phyloP scores from a whole-genome alignment of 306 rosid species.

The Vachellia pachyceras region DNA sequence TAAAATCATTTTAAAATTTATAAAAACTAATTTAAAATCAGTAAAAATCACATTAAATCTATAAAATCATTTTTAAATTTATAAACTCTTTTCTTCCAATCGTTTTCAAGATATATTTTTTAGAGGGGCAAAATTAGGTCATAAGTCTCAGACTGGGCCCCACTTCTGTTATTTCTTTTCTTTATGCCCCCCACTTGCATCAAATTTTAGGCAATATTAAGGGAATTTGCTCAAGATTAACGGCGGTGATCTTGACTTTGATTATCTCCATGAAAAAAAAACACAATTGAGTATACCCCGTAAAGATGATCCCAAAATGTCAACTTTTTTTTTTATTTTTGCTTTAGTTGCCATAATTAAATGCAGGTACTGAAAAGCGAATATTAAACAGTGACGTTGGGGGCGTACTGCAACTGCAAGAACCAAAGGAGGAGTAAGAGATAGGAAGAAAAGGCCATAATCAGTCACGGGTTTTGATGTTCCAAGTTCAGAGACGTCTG shows the following conservation, averaged over 20 bases:
- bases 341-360: neutral
- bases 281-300: neutral
- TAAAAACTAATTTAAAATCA: too few relatives aligned
- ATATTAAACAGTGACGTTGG: neutral
- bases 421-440: neutral
- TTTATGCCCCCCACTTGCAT: neutral
- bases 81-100: too few relatives aligned
- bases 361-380: neutral
- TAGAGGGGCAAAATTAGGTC: neutral
- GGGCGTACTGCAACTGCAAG: neutral
- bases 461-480: conserved; percentile 7
- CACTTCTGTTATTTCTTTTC: neutral
- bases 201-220: neutral
- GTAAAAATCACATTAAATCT: too few relatives aligned
- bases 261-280: neutral
- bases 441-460: neutral
- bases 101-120: neutral
- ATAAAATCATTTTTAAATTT: too few relatives aligned
- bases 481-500: neutral
- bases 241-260: neutral
- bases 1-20: too few relatives aligned
- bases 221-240: neutral
- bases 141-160: neutral
- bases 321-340: neutral
- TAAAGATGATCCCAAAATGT: neutral